These are phyloP conservation scores for Darksidea phi DNA, from an alignment of 495 filamentous ascomycete species.

Conservation along the genomic window DNA sequence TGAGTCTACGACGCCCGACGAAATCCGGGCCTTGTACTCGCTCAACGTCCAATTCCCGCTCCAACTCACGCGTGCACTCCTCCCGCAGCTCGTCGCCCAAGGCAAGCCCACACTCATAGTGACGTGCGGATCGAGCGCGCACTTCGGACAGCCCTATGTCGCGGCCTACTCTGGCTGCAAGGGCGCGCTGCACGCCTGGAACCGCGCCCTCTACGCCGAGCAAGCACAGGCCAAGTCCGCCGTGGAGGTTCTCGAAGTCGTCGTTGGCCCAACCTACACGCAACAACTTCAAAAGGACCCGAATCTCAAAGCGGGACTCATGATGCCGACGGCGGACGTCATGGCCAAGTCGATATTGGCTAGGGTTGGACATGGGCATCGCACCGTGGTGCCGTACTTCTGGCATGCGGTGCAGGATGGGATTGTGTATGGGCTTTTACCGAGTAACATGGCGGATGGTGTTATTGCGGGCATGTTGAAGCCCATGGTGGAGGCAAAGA, in stretches of 20 bases:
- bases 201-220: conserved; percentile 3
- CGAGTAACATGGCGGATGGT: not conserved
- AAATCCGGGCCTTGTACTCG: conserved; percentile 28
- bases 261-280: conserved; percentile 7
- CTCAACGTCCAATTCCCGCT: conserved; percentile 39
- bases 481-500: conserved; percentile 10
- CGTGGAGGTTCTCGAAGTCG: conserved; percentile 7
- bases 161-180: conserved; percentile 44
- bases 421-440: not conserved
- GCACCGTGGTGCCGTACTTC: conserved; percentile 2
- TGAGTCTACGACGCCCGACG: conserved; percentile 24
- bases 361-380: conserved; percentile 9
- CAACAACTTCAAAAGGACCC: conserved; percentile 7
- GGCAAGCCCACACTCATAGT: conserved; percentile 44
- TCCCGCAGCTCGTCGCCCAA: conserved; percentile 33
- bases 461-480: conserved; percentile 9
- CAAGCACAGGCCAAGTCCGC: not conserved
- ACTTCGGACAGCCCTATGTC: conserved; percentile 44
- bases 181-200: conserved; percentile 28
- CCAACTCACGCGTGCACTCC: conserved; percentile 47
- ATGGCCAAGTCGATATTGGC: conserved; percentile 5
- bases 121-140: conserved; percentile 47
- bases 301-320: not conserved
- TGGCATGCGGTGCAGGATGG: conserved; percentile 6
- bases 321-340: conserved; percentile 7